These are phyloP conservation scores for Baudoinia panamericana DNA, from an alignment of 495 filamentous ascomycete species.

Conservation along the genomic window DNA sequence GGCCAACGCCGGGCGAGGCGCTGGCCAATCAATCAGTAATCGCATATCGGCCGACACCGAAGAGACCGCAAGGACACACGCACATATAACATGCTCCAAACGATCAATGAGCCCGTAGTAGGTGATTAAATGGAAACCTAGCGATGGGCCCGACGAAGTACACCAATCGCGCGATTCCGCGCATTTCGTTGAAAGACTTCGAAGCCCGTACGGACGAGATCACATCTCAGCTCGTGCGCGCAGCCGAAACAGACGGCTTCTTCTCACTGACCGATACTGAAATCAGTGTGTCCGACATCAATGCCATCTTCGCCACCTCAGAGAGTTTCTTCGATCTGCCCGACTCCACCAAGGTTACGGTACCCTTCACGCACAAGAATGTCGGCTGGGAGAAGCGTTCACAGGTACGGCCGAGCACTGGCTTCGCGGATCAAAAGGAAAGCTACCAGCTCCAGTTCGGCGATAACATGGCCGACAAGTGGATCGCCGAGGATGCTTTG, in stretches of 20 bases:
- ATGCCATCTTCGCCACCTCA: conserved; percentile 40
- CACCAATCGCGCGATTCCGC: conserved; percentile 35
- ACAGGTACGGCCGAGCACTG: conserved; percentile 50
- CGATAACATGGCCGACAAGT: conserved; percentile 37
- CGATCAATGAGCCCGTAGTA: not conserved
- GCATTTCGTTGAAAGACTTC: conserved; percentile 47
- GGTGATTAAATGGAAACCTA: too few species aligned
- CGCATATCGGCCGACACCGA: too few species aligned
- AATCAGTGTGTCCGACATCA: conserved; percentile 37
- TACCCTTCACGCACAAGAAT: conserved; percentile 43
- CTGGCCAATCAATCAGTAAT: too few species aligned
- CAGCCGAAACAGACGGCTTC: conserved; percentile 51
- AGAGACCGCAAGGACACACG: too few species aligned
- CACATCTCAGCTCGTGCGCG: conserved; percentile 39
- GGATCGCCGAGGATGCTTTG: conserved; percentile 38
- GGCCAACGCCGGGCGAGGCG: too few species aligned
- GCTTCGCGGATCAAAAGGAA: conserved; percentile 48
- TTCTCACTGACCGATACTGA: conserved; percentile 47
- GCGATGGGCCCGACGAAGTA: conserved; percentile 4
- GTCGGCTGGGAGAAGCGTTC: conserved; percentile 52
- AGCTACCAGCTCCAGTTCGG: conserved; percentile 50
- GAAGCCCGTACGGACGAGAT: conserved; percentile 41
- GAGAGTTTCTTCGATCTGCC: conserved; percentile 46
- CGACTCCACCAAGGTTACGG: conserved; percentile 37
- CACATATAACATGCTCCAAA: not conserved